A percentile compares a stretch with the other conserved stretches of the same genome.
These are phyloP conservation scores for Cystobasidium ongulense DNA, from an alignment of 768 basidiomycete genomes.

Conservation along the genomic window DNA sequence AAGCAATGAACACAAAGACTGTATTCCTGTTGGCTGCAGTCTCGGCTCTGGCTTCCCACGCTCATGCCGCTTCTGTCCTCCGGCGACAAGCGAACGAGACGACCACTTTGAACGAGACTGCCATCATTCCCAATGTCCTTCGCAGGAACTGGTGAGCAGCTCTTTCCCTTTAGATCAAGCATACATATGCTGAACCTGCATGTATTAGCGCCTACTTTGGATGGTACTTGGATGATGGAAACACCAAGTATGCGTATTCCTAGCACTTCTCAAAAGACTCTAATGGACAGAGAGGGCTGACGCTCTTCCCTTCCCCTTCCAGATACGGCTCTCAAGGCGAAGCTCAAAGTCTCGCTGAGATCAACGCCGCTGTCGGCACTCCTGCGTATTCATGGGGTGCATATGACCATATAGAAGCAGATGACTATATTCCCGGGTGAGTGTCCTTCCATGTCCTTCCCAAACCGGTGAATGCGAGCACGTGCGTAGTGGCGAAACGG, in stretches of 20 bases:
- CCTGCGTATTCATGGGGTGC: conserved; percentile 16
- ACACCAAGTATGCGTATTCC: background rate
- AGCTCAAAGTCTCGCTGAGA: conserved; percentile 14
- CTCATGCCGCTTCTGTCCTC: background rate
- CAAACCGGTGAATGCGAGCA: too few relatives aligned
- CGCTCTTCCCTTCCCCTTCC: background rate
- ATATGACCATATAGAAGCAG: conserved; percentile 25
- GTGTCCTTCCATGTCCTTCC: background rate
- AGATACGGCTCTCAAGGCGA: conserved; percentile 16
- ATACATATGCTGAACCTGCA: background rate
- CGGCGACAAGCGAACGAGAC: background rate
- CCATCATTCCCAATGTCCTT: background rate
- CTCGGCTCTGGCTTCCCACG: background rate
- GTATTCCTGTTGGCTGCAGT: background rate
- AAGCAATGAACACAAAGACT: background rate
- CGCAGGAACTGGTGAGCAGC: conserved; percentile 14
- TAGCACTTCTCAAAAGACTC: background rate
- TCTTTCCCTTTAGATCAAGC: background rate
- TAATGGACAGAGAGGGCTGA: background rate
- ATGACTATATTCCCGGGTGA: background rate
- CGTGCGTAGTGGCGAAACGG: too few relatives aligned
- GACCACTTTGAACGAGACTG: background rate
- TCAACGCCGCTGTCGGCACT: conserved; percentile 6
- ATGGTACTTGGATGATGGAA: conserved; percentile 12
- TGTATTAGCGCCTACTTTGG: conserved; percentile 24